A percentile compares a stretch with the other conserved stretches of the same genome.
These are phyloP conservation scores for Fusarium chlamydosporum DNA, from an alignment of 2,329 filamentous ascomycete genomes.

Conservation along the genomic window DNA sequence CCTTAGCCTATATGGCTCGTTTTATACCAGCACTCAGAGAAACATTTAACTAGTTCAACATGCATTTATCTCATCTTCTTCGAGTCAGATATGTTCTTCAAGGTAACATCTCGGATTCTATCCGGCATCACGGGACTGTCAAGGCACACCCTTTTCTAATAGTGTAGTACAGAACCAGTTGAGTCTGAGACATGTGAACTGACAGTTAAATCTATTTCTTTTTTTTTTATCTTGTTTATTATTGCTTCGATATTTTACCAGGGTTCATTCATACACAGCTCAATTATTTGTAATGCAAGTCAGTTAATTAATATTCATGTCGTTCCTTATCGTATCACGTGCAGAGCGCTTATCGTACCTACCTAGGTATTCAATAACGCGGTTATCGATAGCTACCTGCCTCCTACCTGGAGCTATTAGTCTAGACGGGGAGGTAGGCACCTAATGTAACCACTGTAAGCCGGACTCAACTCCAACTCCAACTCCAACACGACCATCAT, in stretches of 20 bases:
- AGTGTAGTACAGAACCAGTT: conserved; percentile 29
- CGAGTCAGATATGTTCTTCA: not conserved
- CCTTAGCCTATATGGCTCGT: not conserved
- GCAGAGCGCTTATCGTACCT: conserved; percentile 47
- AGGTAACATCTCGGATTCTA: conserved; percentile 5
- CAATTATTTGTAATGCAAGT: not conserved
- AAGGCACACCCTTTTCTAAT: conserved; percentile 22
- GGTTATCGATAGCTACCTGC: conserved; percentile 14
- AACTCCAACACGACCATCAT: conserved; percentile 36
- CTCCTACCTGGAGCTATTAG: conserved; percentile 14
- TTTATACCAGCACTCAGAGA: not conserved
- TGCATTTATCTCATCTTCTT: not conserved
- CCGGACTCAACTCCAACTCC: conserved; percentile 36
- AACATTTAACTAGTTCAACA: not conserved
- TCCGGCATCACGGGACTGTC: conserved; percentile 36
- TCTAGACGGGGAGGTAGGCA: conserved; percentile 12
- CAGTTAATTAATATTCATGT: not conserved
- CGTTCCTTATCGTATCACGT: conserved; percentile 43
- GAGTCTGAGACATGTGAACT: conserved; percentile 29
- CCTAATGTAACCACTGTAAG: conserved; percentile 50
- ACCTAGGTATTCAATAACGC: not conserved
- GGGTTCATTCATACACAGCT: not conserved
- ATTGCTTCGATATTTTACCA: not conserved
- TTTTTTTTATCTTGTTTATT: not conserved
- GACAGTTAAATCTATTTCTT: not conserved